These are phyloP conservation scores for Gentiana straminea DNA, from an alignment of 257 asterid genomes.

Conservation along the genomic window DNA sequence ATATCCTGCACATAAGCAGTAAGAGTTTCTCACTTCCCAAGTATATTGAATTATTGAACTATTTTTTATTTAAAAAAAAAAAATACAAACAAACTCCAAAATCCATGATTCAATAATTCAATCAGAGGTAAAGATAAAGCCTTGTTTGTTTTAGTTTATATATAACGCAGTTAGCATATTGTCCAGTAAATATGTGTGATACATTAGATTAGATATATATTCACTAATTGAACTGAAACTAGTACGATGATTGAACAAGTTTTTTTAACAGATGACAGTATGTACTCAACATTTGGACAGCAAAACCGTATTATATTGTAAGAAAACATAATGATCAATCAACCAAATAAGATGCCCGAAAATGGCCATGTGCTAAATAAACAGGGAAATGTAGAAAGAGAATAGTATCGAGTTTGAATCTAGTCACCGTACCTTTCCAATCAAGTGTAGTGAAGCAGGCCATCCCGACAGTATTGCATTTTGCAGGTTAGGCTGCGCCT, in stretches of 20 bases:
- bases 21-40: neutral
- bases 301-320: neutral
- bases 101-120: too few species aligned
- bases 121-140: too few species aligned
- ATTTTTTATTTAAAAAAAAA: too few species aligned
- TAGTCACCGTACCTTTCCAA: slow-evolving; percentile 65
- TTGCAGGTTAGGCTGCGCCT: slow-evolving; percentile 51
- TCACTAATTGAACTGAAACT: too few species aligned
- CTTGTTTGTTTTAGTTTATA: too few species aligned
- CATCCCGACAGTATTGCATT: slow-evolving; percentile 66
- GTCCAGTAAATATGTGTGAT: too few species aligned
- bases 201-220: too few species aligned
- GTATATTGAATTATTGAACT: neutral
- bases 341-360: neutral
- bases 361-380: neutral
- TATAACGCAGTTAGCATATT: too few species aligned
- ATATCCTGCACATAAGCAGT: slow-evolving; percentile 53
- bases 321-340: neutral
- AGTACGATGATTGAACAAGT: too few species aligned
- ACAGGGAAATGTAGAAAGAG: neutral
- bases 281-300: neutral
- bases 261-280: too few species aligned
- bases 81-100: too few species aligned
- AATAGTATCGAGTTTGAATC: neutral
- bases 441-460: slow-evolving; percentile 94